Base-by-base conservation (phyloP, 305 asterid species). In the Stenogyne calaminthoides region DNA sequence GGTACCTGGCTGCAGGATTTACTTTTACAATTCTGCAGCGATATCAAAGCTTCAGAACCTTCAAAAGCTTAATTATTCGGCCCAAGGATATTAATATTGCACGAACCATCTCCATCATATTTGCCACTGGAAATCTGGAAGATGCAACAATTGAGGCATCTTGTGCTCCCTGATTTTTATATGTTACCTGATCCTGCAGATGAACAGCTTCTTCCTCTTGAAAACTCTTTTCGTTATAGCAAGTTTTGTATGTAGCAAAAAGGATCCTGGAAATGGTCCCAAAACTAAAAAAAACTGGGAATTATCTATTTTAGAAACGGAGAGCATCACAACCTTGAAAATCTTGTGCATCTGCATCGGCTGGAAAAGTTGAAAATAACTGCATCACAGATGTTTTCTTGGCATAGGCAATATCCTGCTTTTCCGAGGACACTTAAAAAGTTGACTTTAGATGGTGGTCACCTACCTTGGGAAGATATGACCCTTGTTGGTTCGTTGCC, bases 401-500 rank as follows among this genome's bases (percentile, higher is more conserved):
- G 60, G 60, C 60, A 9, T 3, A 7, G 60, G 29, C n/a, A 3
- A 0, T 20, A 7, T 19, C 60, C 60, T 55, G 32, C 22, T 55
- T 19, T 55, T 55, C 60, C 59, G 0, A 16, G 25, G 29, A 7
- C 29, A 52, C 12, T 51, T 2, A 18, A 18, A 18, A 52, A 18
- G 29, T 18, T 52, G 59, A 44, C 52, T 16, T 44, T 44, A 14
- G 52, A 11, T 49, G 19, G 56, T 5, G 56, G 56, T 5, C 22
- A 5, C n/a, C 56, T 49, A 9, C 9, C 18, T 15, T 59, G 68
- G 75, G 5, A 7, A 11, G 67, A 70, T n/a, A 20, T 70, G 74
- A 4, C 18, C 7, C 34, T 70, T 69, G 22, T 69, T 55, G 74
- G 65, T 55, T 27, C 56, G 3, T 36, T 69, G 65, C 65, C 74